A percentile compares a stretch with the other conserved stretches of the same genome.
phyloP scores from a whole-genome alignment of 352 stramenopile species.

The Globisporangium heterothallicum region DNA sequence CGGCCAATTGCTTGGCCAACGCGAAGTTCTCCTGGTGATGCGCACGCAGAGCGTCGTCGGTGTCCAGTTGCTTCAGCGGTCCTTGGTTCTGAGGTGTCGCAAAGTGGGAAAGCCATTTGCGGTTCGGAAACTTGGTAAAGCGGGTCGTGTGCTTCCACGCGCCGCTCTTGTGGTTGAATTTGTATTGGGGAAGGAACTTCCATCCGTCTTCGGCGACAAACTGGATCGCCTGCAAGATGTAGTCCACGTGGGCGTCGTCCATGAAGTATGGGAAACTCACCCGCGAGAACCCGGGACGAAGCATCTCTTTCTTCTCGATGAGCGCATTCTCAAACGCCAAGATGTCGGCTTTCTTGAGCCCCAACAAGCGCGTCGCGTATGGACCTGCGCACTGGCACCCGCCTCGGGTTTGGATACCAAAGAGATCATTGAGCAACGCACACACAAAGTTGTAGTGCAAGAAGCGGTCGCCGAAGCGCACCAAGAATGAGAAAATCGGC shows the following conservation, averaged over 20 bases:
- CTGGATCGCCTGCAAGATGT: conserved; percentile 89
- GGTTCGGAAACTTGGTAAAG: conserved; percentile 46
- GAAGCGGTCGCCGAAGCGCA: conserved; percentile 84
- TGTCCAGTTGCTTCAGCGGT: not conserved
- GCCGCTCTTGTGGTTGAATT: conserved; percentile 92
- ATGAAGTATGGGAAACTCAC: conserved; percentile 91
- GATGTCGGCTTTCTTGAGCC: conserved; percentile 69
- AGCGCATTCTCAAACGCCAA: conserved; percentile 78
- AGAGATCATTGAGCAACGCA: conserved; percentile 96
- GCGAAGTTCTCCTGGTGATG: conserved; percentile 40
- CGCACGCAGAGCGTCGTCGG: conserved; percentile 18
- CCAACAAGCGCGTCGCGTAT: conserved; percentile 90
- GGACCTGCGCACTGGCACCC: conserved; percentile 88
- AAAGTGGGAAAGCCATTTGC: conserved; percentile 56
- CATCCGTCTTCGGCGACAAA: conserved; percentile 92
- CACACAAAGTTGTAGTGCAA: conserved; percentile 99
- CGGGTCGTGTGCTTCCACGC: conserved; percentile 86
- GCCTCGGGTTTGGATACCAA: conserved; percentile 85
- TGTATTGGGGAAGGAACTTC: conserved; percentile 93
- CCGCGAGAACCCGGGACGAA: conserved; percentile 93
- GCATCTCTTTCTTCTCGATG: conserved; percentile 87
- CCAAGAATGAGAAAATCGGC: conserved; percentile 95
- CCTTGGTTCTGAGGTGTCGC: conserved; percentile 26
- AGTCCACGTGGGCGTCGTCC: conserved; percentile 82
- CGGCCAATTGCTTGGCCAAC: conserved; percentile 27